Evolutionary conservation across 2,329 filamentous ascomycete species (phyloP), one percentile per base, ranked within the genome.

Genomic region (Pezicula carpinea): DNA sequence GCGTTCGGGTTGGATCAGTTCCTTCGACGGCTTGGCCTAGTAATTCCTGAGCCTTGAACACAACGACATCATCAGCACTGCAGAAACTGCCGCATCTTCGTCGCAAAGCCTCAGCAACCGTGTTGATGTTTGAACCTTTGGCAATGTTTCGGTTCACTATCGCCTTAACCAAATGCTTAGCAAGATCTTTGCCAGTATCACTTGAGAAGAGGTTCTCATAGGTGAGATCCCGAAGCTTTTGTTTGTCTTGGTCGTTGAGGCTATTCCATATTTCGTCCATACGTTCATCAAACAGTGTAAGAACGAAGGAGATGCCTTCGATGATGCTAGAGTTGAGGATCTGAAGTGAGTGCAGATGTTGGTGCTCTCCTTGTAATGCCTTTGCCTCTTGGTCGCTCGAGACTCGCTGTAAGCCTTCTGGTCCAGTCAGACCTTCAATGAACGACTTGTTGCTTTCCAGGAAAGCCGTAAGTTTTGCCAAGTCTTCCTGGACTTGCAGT

Each of bases 61-160:
- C 92, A 54, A 97, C 83, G 2, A 97, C 93, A 69, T 99, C 93
- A 54, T 99, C 92, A 0, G 92, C 84, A 60, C 91, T 96, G 66
- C 93, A 99, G 76, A 99, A 99, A 68, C 87, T 96, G 52, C 93
- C 95, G 58, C 93, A 99, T 58, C 91, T 82, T 58, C 93, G 79
- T 39, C 93, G 81, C 42, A 99, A 72, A n/a, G 91, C 89, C 66
- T 99, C 93, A 0, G 93, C 92, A 19, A 99, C 90, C 0, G 91
- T 96, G 69, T 99, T 95, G 17, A 99, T 92, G 53, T 97, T 99
- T 4, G 91, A 92, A 8, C 95, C 93, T 60, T 89, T 96, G 48
- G 92, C 87, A 58, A 99, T 99, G 65, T 96, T 99, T 60, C 91
- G 84, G 66, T 97, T 97, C 46, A 99, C 93, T 60, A 99, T 97